Evolutionary conservation across 108 stramenopile genomes (phyloP).

Genomic region (Skeletonema costatum): DNA sequence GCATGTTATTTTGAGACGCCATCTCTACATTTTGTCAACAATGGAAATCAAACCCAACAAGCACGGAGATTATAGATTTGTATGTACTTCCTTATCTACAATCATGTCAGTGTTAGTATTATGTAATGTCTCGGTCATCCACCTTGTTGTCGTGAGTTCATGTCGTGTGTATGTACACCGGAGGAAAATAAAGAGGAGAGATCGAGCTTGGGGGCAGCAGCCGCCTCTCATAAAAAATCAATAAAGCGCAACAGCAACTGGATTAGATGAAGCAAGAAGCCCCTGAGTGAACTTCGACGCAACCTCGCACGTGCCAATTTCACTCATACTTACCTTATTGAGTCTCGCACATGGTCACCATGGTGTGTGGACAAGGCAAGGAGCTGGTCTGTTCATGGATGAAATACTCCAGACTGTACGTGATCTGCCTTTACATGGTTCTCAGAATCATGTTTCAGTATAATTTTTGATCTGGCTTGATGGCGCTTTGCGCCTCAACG

Average conservation of each 20-base stretch:
- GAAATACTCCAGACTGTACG: constrained; percentile 72
- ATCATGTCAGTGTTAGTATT: no score
- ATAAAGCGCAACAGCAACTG: neutral
- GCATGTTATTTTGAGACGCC: no score
- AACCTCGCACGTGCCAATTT: neutral
- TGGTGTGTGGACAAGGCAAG: constrained; percentile 63
- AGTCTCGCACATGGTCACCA: constrained; percentile 62
- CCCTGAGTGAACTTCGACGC: neutral
- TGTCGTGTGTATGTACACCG: no score
- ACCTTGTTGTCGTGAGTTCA: no score
- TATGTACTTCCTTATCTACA: no score
- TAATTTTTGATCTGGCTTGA: constrained; percentile 85
- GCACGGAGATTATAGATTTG: no score
- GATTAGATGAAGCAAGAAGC: neutral
- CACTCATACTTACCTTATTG: constrained; percentile 79
- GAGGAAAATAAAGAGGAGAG: no score
- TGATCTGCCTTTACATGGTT: constrained; percentile 68
- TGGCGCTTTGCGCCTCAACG: constrained; percentile 86
- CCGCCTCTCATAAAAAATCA: no score
- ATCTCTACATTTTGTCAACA: no score
- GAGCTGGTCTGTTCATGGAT: constrained; percentile 78
- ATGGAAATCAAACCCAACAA: no score
- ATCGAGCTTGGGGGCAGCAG: no score
- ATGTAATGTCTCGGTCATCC: no score
- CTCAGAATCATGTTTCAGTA: constrained; percentile 69